Evolutionary conservation across 1,139 yeast species (phyloP).

Genomic region (Candida gigantensis): DNA sequence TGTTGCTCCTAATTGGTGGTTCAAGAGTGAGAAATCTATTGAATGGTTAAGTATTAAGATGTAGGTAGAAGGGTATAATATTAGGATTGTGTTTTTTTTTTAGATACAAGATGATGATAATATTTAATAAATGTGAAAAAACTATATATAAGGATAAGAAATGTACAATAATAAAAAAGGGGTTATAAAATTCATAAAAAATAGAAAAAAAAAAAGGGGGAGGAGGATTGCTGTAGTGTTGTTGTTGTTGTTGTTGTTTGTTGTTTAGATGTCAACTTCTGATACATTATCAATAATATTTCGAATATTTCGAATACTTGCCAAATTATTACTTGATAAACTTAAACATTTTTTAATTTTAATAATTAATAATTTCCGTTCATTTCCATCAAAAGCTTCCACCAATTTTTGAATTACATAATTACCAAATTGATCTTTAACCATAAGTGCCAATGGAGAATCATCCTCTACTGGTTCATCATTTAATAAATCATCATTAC

Average conservation of each 20-base stretch:
- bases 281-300: conserved; percentile 5
- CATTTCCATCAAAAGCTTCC: conserved; percentile 64
- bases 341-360: conserved; percentile 62
- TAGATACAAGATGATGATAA: background rate
- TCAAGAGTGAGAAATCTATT: conserved; percentile 12
- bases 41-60: conserved; percentile 16
- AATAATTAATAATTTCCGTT: conserved; percentile 60
- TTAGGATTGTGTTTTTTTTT: background rate
- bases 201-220: too few species aligned
- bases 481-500: conserved; percentile 39
- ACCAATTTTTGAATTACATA: conserved; percentile 94
- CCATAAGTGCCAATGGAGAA: conserved; percentile 77
- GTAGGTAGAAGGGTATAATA: background rate
- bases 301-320: conserved; percentile 6
- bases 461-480: conserved; percentile 55
- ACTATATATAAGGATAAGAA: too few species aligned
- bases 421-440: conserved; percentile 97
- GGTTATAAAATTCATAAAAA: too few species aligned
- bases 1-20: conserved; percentile 17
- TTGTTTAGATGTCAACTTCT: too few species aligned
- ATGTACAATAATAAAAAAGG: too few species aligned
- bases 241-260: too few species aligned
- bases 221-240: too few species aligned
- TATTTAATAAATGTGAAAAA: too few species aligned
- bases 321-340: conserved; percentile 5